Conservation (phyloP, 768 basidiomycete species). For the Agaricus sinodeliciosus region DNA sequence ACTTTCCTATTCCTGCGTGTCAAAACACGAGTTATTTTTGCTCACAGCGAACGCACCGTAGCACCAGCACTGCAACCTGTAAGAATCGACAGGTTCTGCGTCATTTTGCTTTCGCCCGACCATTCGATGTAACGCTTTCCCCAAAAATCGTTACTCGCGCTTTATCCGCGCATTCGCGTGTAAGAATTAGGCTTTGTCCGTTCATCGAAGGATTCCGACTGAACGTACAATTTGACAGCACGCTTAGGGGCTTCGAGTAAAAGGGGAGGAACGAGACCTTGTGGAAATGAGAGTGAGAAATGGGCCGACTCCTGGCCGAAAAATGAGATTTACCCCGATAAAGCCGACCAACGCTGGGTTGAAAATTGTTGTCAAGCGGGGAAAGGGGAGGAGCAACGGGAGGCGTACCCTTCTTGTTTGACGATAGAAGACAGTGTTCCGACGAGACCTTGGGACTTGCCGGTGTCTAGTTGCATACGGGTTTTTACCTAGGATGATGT, state of each 20-base stretch:
- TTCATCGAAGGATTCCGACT: neutral
- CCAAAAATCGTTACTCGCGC: constrained; percentile 92
- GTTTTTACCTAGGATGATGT: constrained; percentile 74
- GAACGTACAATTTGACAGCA: constrained; percentile 85
- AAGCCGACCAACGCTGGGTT: constrained; percentile 63
- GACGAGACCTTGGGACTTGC: constrained; percentile 72
- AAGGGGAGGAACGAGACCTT: constrained; percentile 90
- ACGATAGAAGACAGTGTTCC: constrained; percentile 81
- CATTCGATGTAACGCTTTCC: constrained; percentile 66
- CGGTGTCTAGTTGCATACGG: constrained; percentile 94
- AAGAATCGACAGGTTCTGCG: constrained; percentile 75
- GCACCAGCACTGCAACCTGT: constrained; percentile 95
- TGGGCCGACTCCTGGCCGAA: neutral
- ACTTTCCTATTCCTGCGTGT: constrained; percentile 50
- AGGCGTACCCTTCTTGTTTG: constrained; percentile 79
- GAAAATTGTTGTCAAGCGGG: neutral
- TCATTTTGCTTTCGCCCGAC: constrained; percentile 79
- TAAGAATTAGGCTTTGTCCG: neutral
- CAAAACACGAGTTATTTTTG: neutral
- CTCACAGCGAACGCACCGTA: constrained; percentile 36
- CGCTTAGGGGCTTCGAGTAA: constrained; percentile 97
- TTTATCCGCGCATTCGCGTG: constrained; percentile 3
- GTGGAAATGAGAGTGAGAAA: neutral
- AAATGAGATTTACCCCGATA: constrained; percentile 65
- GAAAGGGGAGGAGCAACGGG: constrained; percentile 6